Evolutionary conservation across 176 grass and related monocot species (phyloP).

Genomic region (Oropetium thomaeum): DNA sequence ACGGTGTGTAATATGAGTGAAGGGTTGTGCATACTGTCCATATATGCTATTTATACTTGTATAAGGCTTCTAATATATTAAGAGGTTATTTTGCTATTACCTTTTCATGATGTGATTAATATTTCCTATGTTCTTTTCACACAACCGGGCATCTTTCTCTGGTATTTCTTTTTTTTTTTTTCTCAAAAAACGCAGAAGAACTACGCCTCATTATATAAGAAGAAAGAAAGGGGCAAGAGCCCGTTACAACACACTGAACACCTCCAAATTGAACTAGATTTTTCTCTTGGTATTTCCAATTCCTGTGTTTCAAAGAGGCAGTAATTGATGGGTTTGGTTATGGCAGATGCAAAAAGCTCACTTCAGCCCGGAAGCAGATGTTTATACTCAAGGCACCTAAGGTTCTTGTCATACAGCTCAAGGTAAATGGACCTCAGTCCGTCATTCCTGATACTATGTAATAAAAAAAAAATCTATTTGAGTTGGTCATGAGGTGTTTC

Average conservation of each 20-base stretch:
- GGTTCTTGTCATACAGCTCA: conserved; percentile 98
- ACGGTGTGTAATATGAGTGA: neutral
- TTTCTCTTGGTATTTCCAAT: neutral
- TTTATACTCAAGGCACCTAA: conserved; percentile 83
- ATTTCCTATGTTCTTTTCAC: conserved; percentile 9
- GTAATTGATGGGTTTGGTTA: conserved; percentile 26
- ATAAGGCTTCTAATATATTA: neutral
- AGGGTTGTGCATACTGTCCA: neutral
- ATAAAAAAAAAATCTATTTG: neutral
- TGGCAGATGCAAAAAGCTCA: conserved; percentile 88
- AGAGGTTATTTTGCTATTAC: neutral
- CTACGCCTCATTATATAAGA: no score
- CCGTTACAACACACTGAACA: no score
- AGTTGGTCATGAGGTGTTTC: neutral
- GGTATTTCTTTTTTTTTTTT: no score
- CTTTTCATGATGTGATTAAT: neutral
- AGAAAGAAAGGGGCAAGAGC: no score
- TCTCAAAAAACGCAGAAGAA: no score
- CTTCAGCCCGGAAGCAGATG: conserved; percentile 89
- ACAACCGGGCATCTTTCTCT: neutral
- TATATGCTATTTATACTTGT: neutral
- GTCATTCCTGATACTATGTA: conserved; percentile 29
- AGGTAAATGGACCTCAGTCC: conserved; percentile 47
- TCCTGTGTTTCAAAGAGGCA: neutral
- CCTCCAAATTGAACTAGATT: no score